phyloP scores from a whole-genome alignment of 179 eudicot genomes.

The Carnegiea gigantea region DNA sequence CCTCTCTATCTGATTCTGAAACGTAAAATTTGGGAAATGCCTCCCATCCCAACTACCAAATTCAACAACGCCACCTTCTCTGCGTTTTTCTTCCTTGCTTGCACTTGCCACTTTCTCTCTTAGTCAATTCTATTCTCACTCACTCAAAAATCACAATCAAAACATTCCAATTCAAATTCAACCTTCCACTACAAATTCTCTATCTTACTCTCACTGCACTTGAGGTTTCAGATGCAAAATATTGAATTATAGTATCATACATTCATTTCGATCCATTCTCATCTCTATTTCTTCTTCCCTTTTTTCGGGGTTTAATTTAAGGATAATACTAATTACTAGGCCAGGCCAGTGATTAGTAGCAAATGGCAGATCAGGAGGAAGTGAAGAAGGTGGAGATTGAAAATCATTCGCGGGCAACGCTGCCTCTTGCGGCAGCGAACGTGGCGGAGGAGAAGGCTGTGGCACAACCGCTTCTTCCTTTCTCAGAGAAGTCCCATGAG shows the following conservation, averaged over 20 bases:
- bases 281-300: not conserved
- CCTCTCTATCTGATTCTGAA: constrained; percentile 1
- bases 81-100: not conserved
- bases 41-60: not conserved
- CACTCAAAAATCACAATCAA: not conserved
- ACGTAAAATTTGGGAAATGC: constrained; percentile 10
- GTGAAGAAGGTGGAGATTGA: constrained; percentile 26
- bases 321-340: not conserved
- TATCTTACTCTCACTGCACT: not conserved
- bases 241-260: too few relatives aligned
- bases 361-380: constrained; percentile 18
- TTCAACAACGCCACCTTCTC: constrained; percentile 1
- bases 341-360: not conserved
- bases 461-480: constrained; percentile 9
- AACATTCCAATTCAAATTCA: not conserved
- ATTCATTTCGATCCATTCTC: not conserved
- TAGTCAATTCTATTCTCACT: not conserved
- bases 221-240: not conserved
- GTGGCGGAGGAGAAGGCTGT: constrained; percentile 46
- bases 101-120: constrained; percentile 12
- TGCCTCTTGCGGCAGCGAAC: constrained; percentile 31
- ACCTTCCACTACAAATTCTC: not conserved
- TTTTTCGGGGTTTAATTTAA: not conserved
- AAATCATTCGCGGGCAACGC: constrained; percentile 16
- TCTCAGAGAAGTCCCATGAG: constrained; percentile 25